Base-by-base conservation (phyloP, 2,329 filamentous ascomycete genomes). In the Bisporella sp. region DNA sequence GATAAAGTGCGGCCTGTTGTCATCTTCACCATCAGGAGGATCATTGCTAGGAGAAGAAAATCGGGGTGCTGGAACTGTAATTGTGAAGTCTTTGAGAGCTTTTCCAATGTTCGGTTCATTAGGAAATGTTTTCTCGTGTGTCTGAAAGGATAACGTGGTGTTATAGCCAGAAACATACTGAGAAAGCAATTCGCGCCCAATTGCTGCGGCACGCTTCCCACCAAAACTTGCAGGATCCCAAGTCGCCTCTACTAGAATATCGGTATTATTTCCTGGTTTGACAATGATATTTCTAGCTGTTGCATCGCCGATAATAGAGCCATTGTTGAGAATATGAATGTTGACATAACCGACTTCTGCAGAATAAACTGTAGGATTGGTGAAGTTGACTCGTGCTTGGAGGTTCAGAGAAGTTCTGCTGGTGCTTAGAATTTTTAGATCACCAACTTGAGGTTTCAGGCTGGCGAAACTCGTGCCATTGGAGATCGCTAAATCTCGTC, bases 111-210 rank as follows among this genome's bases (percentile, higher is more conserved):
- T 66, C 0, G 89, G 90, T 47, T 89, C 78, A 1, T 77, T 70
- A 4, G 93, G 92, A 47, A 97, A 82, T 45, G 83, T 89, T 41
- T 74, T 73, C 45, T 78, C 71, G 64, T 96, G 87, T 2, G 85
- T 78, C 63, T 81, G 80, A 7, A 96, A 68, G 0, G 83, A 87
- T 42, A 97, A 69, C 21, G 82, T 89, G 1, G 87, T 90, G 69
- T 97, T 96, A 65, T 78, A 84, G 6, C 90, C 90, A 4, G 91
- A 97, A 8, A 96, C 73, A 62, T 93, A 97, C 59, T 88, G 82
- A 2, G 89, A 95, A 7, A 97, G 69, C 21, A 96, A 71, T 44
- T 90, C 79, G 48, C 81, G 77, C 2, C 87, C 90, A 54, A 84
- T 75, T 31, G 72, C 66, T 41, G 74, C 74, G 2, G 81, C 87